Evolutionary conservation across 805 yeast genomes (phyloP).

Genomic region (Wickerhamomyces rabaulensis): DNA sequence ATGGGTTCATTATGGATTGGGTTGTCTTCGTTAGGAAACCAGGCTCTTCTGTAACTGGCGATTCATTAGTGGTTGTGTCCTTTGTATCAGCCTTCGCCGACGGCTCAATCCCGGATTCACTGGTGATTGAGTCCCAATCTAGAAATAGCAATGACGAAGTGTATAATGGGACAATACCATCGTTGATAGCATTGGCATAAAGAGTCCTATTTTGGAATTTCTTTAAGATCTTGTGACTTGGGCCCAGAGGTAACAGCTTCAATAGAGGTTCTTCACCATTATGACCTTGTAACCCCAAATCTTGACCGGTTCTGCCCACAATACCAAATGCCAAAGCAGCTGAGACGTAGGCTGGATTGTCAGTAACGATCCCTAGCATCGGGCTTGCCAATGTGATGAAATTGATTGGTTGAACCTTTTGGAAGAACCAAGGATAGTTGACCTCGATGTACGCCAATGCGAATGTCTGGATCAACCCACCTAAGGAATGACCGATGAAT

Average conservation of each 20-base stretch:
- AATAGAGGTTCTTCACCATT: conserved; percentile 49
- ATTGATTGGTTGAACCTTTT: conserved; percentile 54
- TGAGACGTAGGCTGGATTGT: conserved; percentile 71
- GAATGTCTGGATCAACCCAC: conserved; percentile 74
- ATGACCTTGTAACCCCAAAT: conserved; percentile 50
- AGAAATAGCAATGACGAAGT: conserved; percentile 64
- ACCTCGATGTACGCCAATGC: conserved; percentile 66
- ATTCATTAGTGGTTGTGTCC: neutral
- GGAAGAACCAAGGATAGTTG: conserved; percentile 67
- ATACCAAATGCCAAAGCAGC: conserved; percentile 66
- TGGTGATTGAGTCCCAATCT: conserved; percentile 37
- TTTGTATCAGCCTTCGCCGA: neutral
- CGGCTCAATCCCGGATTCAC: conserved; percentile 11
- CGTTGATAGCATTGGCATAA: conserved; percentile 72
- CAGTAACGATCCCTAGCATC: conserved; percentile 67
- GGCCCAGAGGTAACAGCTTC: conserved; percentile 59
- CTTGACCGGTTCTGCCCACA: conserved; percentile 79
- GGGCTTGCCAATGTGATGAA: conserved; percentile 75
- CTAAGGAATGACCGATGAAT: conserved; percentile 74
- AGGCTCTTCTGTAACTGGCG: conserved; percentile 6
- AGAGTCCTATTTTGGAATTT: conserved; percentile 59
- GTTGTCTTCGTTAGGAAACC: conserved; percentile 17
- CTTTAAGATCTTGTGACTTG: conserved; percentile 54
- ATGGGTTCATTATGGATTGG: conserved; percentile 31
- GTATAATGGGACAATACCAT: conserved; percentile 77